phyloP scores from a whole-genome alignment of 495 filamentous ascomycete genomes.

The Aspergillus olivimuriae region DNA sequence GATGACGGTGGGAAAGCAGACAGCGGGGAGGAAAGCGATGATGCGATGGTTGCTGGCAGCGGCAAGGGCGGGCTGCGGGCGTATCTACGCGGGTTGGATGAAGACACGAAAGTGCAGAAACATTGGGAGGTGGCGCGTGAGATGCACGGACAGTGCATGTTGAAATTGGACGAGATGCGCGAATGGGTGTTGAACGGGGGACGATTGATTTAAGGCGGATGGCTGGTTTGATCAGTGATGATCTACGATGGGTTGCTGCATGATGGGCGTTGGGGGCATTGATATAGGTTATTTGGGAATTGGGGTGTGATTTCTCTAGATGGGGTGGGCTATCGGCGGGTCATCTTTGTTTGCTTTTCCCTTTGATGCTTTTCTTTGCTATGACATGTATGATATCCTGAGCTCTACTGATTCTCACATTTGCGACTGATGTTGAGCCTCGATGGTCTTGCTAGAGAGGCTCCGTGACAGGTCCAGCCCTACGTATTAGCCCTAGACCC shows the following conservation, averaged over 20 bases:
- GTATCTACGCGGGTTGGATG: constrained; percentile 55
- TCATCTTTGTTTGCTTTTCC: too few relatives aligned
- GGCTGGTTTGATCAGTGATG: too few relatives aligned
- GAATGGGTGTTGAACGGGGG: constrained; percentile 42
- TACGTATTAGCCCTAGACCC: constrained; percentile 17
- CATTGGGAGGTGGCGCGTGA: constrained; percentile 62
- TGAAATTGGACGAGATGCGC: constrained; percentile 51
- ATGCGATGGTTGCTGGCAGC: constrained; percentile 21
- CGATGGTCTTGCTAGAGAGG: constrained; percentile 4
- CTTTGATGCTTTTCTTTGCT: not conserved
- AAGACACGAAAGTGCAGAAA: constrained; percentile 56
- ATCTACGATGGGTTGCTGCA: too few relatives aligned
- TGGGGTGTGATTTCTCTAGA: not conserved
- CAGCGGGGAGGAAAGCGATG: constrained; percentile 19
- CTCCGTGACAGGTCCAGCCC: too few relatives aligned
- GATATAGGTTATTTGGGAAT: not conserved
- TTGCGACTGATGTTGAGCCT: not conserved
- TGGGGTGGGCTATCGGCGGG: too few relatives aligned
- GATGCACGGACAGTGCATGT: constrained; percentile 54
- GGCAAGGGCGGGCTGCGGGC: constrained; percentile 43
- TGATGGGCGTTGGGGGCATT: constrained; percentile 10
- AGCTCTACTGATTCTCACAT: not conserved
- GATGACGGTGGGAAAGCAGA: constrained; percentile 10
- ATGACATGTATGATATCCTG: too few relatives aligned
- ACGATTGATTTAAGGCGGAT: constrained; percentile 21